A percentile compares a stretch with the other conserved stretches of the same genome.
These are phyloP conservation scores for Sclerotinia nivalis DNA, from an alignment of 2,329 filamentous ascomycete species.

Conservation along the genomic window DNA sequence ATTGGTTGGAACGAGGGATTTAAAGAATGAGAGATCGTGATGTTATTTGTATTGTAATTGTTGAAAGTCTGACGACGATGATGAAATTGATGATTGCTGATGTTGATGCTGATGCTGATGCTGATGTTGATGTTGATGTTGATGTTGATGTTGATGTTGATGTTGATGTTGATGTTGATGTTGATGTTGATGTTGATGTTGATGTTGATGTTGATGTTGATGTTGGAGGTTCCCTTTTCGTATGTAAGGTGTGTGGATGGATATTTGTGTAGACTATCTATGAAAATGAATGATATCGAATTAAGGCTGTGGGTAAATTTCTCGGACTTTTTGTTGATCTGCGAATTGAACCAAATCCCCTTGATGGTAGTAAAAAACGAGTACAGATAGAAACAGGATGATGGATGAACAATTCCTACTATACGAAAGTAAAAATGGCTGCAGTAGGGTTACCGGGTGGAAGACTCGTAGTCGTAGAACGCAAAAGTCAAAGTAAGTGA, in stretches of 20 bases:
- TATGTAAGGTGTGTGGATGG: not conserved
- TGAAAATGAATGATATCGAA: slow-evolving; percentile 9
- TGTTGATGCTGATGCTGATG: not conserved
- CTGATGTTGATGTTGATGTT: not conserved
- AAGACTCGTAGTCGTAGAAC: not conserved
- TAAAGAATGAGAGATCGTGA: not conserved
- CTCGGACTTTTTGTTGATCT: not conserved
- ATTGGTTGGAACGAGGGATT: not conserved
- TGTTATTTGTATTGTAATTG: not conserved
- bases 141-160: not conserved
- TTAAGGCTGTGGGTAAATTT: not conserved
- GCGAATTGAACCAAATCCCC: not conserved
- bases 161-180: not conserved
- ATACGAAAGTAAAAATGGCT: not conserved
- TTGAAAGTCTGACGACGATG: not conserved
- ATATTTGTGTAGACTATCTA: slow-evolving; percentile 2
- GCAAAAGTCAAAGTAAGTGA: not conserved
- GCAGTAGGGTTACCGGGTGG: not conserved
- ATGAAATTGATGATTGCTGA: not conserved
- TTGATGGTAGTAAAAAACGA: not conserved
- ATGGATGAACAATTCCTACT: not conserved
- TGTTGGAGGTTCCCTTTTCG: not conserved
- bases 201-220: not conserved
- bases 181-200: not conserved
- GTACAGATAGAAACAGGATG: not conserved